Conservation (phyloP, 805 yeast species). For the Candida gorgasii region DNA sequence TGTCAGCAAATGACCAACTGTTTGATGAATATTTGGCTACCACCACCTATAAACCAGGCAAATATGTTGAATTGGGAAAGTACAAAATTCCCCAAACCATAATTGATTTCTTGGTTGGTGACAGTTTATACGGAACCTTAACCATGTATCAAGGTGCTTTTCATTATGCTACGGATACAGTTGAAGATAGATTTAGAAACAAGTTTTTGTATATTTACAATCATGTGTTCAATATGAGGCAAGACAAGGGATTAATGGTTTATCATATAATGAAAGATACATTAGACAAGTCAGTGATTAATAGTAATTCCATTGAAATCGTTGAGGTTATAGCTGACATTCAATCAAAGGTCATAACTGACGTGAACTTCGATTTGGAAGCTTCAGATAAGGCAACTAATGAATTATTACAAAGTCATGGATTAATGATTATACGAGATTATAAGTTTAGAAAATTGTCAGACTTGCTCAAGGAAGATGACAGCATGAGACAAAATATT, state of each 20-base stretch:
- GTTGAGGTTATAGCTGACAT: constrained; percentile 31
- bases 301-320: constrained; percentile 26
- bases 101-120: constrained; percentile 25
- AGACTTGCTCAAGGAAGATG: constrained; percentile 12
- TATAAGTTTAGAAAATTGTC: constrained; percentile 14
- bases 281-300: constrained; percentile 28
- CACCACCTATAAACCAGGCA: constrained; percentile 20
- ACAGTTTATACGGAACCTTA: constrained; percentile 21
- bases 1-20: constrained; percentile 25
- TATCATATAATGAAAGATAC: constrained; percentile 32
- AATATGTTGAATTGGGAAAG: constrained; percentile 16
- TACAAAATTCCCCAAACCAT: constrained; percentile 29
- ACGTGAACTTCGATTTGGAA: constrained; percentile 20
- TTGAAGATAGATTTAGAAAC: constrained; percentile 28
- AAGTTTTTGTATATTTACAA: constrained; percentile 32
- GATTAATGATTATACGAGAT: constrained; percentile 12
- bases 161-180: constrained; percentile 29
- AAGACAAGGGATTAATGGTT: constrained; percentile 24
- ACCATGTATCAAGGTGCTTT: constrained; percentile 31
- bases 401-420: constrained; percentile 17
- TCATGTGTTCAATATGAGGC: constrained; percentile 23
- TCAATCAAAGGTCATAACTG: constrained; percentile 20
- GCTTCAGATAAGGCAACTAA: constrained; percentile 16
- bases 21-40: constrained; percentile 27
- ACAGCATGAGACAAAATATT: constrained; percentile 15